Percentiles rank a stretch among this genome's conserved stretches.
Evolutionary conservation across 2,329 filamentous ascomycete genomes (phyloP).

Genomic region (Fusarium tuaranense): DNA sequence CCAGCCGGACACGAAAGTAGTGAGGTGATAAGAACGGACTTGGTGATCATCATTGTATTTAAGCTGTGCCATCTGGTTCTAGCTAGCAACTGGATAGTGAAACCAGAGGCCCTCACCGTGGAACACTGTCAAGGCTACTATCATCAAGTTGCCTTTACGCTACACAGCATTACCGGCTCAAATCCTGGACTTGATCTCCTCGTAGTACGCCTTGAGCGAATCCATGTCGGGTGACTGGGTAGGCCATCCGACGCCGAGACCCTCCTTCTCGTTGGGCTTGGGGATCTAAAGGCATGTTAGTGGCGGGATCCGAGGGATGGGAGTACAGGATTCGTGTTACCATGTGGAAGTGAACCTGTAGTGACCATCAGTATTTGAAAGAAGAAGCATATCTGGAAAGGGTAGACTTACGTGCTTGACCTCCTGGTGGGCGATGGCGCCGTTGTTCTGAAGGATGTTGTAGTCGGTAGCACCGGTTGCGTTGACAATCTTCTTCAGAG

Average conservation of each 20-base stretch:
- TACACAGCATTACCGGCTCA: constrained; percentile 53
- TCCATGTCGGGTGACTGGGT: constrained; percentile 82
- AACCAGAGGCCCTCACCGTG: constrained; percentile 28
- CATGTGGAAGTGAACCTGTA: constrained; percentile 92
- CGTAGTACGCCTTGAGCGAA: constrained; percentile 80
- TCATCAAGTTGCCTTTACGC: neutral
- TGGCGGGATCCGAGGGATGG: neutral
- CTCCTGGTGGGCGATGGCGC: constrained; percentile 87
- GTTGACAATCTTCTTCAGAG: constrained; percentile 83
- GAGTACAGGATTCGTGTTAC: constrained; percentile 55
- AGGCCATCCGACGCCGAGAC: constrained; percentile 85
- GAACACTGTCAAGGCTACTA: constrained; percentile 9
- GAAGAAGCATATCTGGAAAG: neutral
- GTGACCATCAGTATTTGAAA: constrained; percentile 8
- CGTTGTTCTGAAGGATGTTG: constrained; percentile 98
- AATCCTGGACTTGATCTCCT: constrained; percentile 92
- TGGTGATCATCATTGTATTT: constrained; percentile 21
- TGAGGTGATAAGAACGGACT: neutral
- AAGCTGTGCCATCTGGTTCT: constrained; percentile 6
- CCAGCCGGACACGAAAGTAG: neutral
- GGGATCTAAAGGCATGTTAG: constrained; percentile 74
- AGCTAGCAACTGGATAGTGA: constrained; percentile 25
- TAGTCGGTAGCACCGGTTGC: constrained; percentile 84
- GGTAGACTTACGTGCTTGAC: constrained; percentile 82
- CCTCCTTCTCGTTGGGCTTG: constrained; percentile 87